Evolutionary conservation across 371 early-diverging fungal genomes (phyloP), one percentile per base, ranked within the genome.

Genomic region (Syncephalastrum sp.): DNA sequence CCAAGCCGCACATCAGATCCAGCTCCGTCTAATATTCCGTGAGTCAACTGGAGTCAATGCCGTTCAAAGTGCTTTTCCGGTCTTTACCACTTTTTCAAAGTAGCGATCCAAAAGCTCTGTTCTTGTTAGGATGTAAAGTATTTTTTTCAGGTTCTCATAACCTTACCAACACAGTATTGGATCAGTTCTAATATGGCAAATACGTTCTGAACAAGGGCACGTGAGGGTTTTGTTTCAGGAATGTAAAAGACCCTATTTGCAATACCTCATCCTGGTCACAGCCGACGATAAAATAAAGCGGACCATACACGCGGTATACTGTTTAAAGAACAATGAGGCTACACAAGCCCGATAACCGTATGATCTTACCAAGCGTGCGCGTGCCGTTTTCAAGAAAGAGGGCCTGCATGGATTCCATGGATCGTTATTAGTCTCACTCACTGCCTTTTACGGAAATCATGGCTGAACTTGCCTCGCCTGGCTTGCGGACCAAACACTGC

Each of bases 1-100:
- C 73, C 47, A 78, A 54, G 53, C 70, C 72, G 61, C 74, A 81
- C 60, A 81, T 59, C 51, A 81, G 63, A 65, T 81, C 81, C 43
- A 81, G 57, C 62, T 81, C 81, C 42, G 76, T 73, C 75, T 75
- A 10, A 33, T 33, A 33, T 8, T 33, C 8, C 4, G 38, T 33
- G 38, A 33, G 38, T 33, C 38, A 33, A 53, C 55, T 57, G 47
- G 51, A 63, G 29, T 24, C 23, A 53, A 47, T 54, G 17, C 49
- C 14, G 5, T 41, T 12, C 16, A 14, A 17, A 21, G 19, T 50
- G 0, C 17, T 42, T 48, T 7, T 13, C 45, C 17, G 12, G 21
- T 29, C 41, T 62, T 63, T 69, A 73, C 77, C 66, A 71, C 74
- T 55, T 73, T 77, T 56, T 77, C 77, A 68, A 75, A 80, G 50